These are phyloP conservation scores for Ophiosphaerella korrae DNA, from an alignment of 2,329 filamentous ascomycete genomes.

Conservation along the genomic window DNA sequence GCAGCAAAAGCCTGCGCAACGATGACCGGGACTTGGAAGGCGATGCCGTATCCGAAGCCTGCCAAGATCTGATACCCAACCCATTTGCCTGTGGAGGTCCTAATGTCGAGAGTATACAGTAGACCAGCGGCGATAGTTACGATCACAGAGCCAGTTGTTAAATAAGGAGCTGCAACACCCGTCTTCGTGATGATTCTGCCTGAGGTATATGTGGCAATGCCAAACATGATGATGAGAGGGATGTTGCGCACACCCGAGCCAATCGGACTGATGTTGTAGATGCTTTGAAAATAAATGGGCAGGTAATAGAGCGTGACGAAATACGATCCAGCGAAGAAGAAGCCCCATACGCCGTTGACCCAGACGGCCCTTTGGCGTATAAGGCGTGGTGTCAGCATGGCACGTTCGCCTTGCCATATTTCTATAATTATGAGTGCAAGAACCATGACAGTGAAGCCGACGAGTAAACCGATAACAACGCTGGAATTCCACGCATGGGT, in stretches of 20 bases:
- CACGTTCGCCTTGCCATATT: conserved; percentile 47
- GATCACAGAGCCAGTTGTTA: conserved; percentile 36
- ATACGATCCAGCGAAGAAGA: conserved; percentile 45
- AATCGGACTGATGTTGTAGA: conserved; percentile 41
- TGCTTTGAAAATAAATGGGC: conserved; percentile 57
- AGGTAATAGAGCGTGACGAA: conserved; percentile 53
- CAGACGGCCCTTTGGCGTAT: conserved; percentile 46
- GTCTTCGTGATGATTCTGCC: conserved; percentile 37
- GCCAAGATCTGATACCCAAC: conserved; percentile 54
- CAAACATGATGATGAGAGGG: conserved; percentile 44
- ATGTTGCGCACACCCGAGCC: conserved; percentile 51
- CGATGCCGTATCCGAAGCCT: conserved; percentile 46
- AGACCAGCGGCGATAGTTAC: conserved; percentile 48
- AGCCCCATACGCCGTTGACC: conserved; percentile 40
- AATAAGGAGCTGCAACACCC: conserved; percentile 45
- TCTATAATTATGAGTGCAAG: conserved; percentile 46
- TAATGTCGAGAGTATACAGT: conserved; percentile 48
- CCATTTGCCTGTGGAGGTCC: conserved; percentile 46
- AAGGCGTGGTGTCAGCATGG: conserved; percentile 48
- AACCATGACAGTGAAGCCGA: conserved; percentile 49
- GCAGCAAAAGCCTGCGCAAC: conserved; percentile 44
- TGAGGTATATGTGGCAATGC: conserved; percentile 38
- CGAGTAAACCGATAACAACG: conserved; percentile 52
- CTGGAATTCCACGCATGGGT: conserved; percentile 32
- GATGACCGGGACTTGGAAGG: conserved; percentile 34